Base-by-base conservation (phyloP, 768 basidiomycete genomes). In the Melanogaster broomeanus region DNA sequence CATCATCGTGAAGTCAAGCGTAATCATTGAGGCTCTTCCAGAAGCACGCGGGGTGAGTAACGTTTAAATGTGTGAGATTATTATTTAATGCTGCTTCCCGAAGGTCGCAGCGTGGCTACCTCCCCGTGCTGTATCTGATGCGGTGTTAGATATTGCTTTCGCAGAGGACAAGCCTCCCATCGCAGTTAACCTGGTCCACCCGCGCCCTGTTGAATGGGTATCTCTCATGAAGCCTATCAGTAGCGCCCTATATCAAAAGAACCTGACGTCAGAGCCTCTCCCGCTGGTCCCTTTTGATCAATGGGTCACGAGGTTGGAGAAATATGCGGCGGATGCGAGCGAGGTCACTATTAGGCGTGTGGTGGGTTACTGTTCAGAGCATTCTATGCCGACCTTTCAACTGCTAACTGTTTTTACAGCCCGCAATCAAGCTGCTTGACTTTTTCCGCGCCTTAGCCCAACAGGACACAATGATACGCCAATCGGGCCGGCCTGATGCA, bases 311-410 rank as follows among this genome's bases (percentile, higher is more conserved):
- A 57, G 53, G 11, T 45, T 72, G 30, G 56, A 67, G 25, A 41
- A 33, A 11, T 30, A 21, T 19, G 52, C 48, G 8, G 35, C 52
- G 11, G 39, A 51, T 33, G 33, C 52, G 10, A 61, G 43, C 16
- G 63, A 64, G 24, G 63, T 61, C 31, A 61, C 62, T 25, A 57
- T 68, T 16, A 59, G 55, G 37, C 48, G 59, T 9, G 61, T 75
- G 39, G 70, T 71, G 43, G 48, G 72, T 65, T 30, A 39, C 51
- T n/a, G 48, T 55, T 45, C 54, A 61, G 25, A 63, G 6, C 34
- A 16, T 40, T 77, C 50, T 74, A 77, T 57, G 74, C 79, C 69
- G 69, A 72, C 15, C 61, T 79, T 45, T 64, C 70, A 9, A n/a
- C 61, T 42, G 58, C 59, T 46, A 31, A 47, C 42, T 27, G 38